phyloP scores from a whole-genome alignment of 768 basidiomycete species.

The Leucocoprinus leucothites region DNA sequence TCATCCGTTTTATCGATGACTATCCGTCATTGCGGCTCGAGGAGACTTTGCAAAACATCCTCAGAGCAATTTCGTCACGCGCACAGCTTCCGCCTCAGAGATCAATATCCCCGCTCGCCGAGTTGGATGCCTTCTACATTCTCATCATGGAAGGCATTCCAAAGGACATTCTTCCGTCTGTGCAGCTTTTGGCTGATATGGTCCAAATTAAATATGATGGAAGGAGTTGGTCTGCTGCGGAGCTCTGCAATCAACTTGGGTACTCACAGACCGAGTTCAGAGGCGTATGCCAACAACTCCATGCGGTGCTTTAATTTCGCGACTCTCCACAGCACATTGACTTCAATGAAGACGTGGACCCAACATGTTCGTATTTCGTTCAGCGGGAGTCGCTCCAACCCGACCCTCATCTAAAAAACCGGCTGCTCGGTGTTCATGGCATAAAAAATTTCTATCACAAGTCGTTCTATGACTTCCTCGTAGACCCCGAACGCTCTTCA shows the following conservation, averaged over 20 bases:
- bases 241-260: neutral
- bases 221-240: neutral
- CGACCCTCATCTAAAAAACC: neutral
- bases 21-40: neutral
- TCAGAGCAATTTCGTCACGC: neutral
- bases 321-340: neutral
- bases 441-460: neutral
- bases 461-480: conserved; percentile 6
- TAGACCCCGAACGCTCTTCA: neutral
- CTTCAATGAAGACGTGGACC: too few species aligned
- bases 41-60: neutral
- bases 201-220: neutral
- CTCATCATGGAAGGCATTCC: conserved; percentile 4
- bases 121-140: neutral
- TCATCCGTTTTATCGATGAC: neutral
- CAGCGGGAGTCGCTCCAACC: neutral
- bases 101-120: neutral
- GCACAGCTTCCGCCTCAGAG: too few species aligned
- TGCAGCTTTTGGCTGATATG: neutral
- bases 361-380: too few species aligned
- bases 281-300: neutral
- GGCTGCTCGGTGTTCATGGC: neutral
- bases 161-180: neutral
- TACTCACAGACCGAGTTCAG: neutral
- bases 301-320: neutral